A percentile compares a stretch with the other conserved stretches of the same genome.
Conservation (phyloP, 768 basidiomycete genomes). For the Rubroboletus pulcherrimus region DNA sequence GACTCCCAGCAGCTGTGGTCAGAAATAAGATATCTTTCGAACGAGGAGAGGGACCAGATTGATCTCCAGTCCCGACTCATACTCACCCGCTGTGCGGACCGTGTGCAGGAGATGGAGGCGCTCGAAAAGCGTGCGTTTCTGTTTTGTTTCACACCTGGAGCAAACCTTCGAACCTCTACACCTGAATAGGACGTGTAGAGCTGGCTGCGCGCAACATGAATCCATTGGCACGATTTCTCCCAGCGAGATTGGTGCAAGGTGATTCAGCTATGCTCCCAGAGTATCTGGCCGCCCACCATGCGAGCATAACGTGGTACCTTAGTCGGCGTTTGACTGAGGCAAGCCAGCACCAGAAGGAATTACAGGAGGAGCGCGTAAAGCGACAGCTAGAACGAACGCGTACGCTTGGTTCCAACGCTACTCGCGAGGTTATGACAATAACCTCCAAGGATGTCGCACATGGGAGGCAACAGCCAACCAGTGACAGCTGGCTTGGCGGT, state of each 20-base stretch:
- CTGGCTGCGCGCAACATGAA: conserved; percentile 61
- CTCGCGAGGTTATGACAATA: conserved; percentile 55
- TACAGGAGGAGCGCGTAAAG: conserved; percentile 93
- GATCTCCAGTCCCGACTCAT: conserved; percentile 89
- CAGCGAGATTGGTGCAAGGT: conserved; percentile 62
- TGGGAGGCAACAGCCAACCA: conserved; percentile 16
- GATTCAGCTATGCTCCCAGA: conserved; percentile 51
- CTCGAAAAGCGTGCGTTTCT: conserved; percentile 76
- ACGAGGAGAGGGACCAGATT: conserved; percentile 93
- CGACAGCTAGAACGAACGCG: conserved; percentile 81
- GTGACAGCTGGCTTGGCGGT: conserved; percentile 59
- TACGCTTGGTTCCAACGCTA: conserved; percentile 78
- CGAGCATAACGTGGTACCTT: conserved; percentile 91
- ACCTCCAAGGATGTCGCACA: conserved; percentile 29
- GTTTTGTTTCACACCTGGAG: conserved; percentile 12
- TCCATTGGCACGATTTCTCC: conserved; percentile 66
- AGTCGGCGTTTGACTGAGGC: conserved; percentile 75
- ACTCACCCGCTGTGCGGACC: conserved; percentile 78
- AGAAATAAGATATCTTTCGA: conserved; percentile 67
- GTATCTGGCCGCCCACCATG: conserved; percentile 82
- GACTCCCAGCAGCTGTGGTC: conserved; percentile 53
- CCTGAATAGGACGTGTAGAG: conserved; percentile 56
- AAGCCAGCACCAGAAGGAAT: conserved; percentile 73
- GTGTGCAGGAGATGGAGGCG: conserved; percentile 83
- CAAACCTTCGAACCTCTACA: conserved; percentile 15